Conservation (phyloP, 2,329 filamentous ascomycete genomes). For the Penicillium verrucosum region DNA sequence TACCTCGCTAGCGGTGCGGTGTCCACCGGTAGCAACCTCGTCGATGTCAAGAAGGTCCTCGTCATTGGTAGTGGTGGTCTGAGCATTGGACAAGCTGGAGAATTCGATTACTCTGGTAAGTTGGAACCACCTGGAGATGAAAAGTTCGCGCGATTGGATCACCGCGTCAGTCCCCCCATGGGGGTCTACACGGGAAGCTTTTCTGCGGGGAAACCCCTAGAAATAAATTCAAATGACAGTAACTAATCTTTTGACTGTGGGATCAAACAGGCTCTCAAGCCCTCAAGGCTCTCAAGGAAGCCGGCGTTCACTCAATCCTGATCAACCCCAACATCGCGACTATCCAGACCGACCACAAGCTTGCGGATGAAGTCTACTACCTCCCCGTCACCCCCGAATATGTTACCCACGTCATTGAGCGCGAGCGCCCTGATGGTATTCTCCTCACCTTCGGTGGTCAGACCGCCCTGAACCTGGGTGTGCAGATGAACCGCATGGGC, state of each 20-base stretch:
- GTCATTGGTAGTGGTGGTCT: slow-evolving; percentile 95
- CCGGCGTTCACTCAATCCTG: slow-evolving; percentile 82
- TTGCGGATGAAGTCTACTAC: slow-evolving; percentile 97
- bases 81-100: slow-evolving; percentile 94
- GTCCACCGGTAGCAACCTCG: slow-evolving; percentile 68
- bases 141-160: background rate
- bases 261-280: slow-evolving; percentile 75
- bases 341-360: slow-evolving; percentile 93
- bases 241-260: slow-evolving; percentile 19
- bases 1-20: slow-evolving; percentile 87
- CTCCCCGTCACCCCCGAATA: slow-evolving; percentile 97
- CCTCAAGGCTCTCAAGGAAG: slow-evolving; percentile 94
- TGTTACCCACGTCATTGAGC: slow-evolving; percentile 94
- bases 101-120: slow-evolving; percentile 97
- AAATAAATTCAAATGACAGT: background rate
- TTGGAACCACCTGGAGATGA: slow-evolving; percentile 22
- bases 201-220: slow-evolving; percentile 8
- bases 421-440: slow-evolving; percentile 92
- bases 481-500: slow-evolving; percentile 94
- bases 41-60: slow-evolving; percentile 94
- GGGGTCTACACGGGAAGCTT: background rate
- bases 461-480: slow-evolving; percentile 93
- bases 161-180: background rate
- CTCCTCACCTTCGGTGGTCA: slow-evolving; percentile 97
- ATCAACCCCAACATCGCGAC: slow-evolving; percentile 99